Conservation (phyloP, 2,329 filamentous ascomycete genomes). For the Colletotrichum higginsianum region DNA sequence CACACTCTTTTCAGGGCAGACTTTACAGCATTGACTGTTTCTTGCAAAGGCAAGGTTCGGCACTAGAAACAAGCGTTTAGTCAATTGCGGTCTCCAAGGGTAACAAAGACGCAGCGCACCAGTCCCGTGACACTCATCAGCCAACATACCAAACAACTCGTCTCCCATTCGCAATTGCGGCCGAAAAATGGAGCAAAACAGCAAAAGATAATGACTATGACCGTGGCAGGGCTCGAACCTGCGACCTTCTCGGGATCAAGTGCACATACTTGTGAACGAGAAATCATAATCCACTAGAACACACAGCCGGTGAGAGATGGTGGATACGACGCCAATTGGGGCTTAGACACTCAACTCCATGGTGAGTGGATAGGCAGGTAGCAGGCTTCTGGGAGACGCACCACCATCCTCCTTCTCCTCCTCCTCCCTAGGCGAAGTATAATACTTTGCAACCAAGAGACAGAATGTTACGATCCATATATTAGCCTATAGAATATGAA, state of each 20-base stretch:
- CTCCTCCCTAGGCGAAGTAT: too few relatives aligned
- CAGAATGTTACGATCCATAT: too few relatives aligned
- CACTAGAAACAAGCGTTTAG: too few relatives aligned
- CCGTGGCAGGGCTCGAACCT: constrained; percentile 32
- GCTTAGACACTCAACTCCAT: not conserved
- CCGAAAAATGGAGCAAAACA: not conserved
- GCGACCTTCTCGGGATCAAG: constrained; percentile 31
- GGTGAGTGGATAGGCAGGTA: not conserved
- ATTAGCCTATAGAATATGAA: not conserved
- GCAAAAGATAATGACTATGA: constrained; percentile 10
- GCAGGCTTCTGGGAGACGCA: not conserved
- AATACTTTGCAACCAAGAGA: not conserved
- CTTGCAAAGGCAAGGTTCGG: too few relatives aligned
- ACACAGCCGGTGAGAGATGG: constrained; percentile 14
- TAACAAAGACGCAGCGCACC: too few relatives aligned
- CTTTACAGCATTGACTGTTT: too few relatives aligned
- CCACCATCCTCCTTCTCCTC: too few relatives aligned
- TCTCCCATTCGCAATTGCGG: too few relatives aligned
- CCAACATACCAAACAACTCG: not conserved
- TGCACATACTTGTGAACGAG: constrained; percentile 29
- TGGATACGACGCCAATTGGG: not conserved
- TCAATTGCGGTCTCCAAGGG: too few relatives aligned
- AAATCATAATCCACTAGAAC: constrained; percentile 34
- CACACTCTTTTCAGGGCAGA: too few relatives aligned
- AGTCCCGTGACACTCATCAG: not conserved